Conservation (phyloP, 805 yeast genomes). For the Hanseniaspora nectarophila region DNA sequence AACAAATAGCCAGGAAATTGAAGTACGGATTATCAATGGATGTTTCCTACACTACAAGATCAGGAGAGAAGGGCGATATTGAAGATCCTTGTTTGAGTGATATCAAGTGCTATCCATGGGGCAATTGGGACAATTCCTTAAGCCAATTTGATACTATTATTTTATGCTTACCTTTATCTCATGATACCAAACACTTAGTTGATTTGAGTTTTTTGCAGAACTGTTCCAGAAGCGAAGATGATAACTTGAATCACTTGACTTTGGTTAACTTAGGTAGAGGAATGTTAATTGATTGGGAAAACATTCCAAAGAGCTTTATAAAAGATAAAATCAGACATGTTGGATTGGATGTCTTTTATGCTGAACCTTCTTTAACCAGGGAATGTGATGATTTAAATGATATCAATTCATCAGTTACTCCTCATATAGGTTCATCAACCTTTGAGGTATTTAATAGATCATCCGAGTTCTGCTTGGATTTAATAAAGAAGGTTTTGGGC, state of each 20-base stretch:
- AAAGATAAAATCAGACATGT: slow-evolving; percentile 36
- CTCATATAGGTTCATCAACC: slow-evolving; percentile 54
- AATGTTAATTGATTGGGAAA: slow-evolving; percentile 39
- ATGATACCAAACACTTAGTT: slow-evolving; percentile 40
- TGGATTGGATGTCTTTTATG: slow-evolving; percentile 50
- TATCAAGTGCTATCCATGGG: slow-evolving; percentile 30
- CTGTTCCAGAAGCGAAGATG: slow-evolving; percentile 22
- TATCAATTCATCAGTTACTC: slow-evolving; percentile 35
- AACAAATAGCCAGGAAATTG: slow-evolving; percentile 40
- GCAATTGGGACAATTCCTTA: slow-evolving; percentile 19
- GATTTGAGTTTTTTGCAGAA: slow-evolving; percentile 32
- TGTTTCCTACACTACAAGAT: slow-evolving; percentile 44
- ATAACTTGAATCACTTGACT: slow-evolving; percentile 29
- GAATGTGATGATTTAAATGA: slow-evolving; percentile 17
- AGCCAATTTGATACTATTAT: slow-evolving; percentile 42
- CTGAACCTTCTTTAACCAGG: slow-evolving; percentile 34
- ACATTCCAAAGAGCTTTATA: slow-evolving; percentile 35
- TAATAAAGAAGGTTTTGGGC: background rate
- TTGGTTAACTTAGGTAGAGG: slow-evolving; percentile 56
- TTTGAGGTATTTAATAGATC: slow-evolving; percentile 35
- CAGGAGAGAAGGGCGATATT: slow-evolving; percentile 23
- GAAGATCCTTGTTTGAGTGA: slow-evolving; percentile 26
- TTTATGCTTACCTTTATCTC: slow-evolving; percentile 46
- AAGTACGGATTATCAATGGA: slow-evolving; percentile 43
- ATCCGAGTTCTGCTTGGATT: slow-evolving; percentile 33